Conservation (phyloP, 2,329 filamentous ascomycete species). For the Fusarium cicatricum region DNA sequence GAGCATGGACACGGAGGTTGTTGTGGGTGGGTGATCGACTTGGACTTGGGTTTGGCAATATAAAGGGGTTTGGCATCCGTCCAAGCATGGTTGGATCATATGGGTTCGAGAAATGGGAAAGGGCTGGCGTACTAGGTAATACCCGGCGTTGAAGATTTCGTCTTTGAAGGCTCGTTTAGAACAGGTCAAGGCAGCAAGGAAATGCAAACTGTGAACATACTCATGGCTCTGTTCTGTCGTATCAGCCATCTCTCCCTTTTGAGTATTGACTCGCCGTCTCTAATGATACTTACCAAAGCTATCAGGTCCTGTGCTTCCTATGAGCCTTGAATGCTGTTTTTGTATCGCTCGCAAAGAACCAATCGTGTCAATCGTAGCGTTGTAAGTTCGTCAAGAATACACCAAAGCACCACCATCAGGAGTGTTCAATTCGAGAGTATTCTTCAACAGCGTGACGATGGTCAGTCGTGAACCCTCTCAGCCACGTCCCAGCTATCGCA, state of each 20-base stretch:
- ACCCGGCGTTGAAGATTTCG: not conserved
- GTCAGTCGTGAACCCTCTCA: not conserved
- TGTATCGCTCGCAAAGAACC: not conserved
- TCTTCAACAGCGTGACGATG: not conserved
- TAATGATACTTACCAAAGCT: not conserved
- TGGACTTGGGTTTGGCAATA: not conserved
- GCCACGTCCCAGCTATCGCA: not conserved
- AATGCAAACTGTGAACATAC: not conserved
- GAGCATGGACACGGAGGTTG: not conserved
- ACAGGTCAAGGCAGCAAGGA: not conserved
- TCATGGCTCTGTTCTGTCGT: not conserved
- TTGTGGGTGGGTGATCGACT: not conserved
- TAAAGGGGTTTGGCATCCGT: not conserved
- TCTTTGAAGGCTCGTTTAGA: not conserved
- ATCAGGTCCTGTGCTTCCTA: not conserved
- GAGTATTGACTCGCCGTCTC: not conserved
- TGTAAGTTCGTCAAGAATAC: not conserved
- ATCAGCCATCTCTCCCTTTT: not conserved
- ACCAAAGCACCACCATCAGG: not conserved
- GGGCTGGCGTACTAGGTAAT: not conserved
- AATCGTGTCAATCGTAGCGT: conserved; percentile 6
- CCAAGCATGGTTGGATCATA: too few relatives aligned
- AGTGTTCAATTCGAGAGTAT: too few relatives aligned
- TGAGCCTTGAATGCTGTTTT: not conserved
- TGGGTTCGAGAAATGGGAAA: not conserved